Base-by-base conservation (phyloP, 805 yeast genomes). In the Candida ovalis region DNA sequence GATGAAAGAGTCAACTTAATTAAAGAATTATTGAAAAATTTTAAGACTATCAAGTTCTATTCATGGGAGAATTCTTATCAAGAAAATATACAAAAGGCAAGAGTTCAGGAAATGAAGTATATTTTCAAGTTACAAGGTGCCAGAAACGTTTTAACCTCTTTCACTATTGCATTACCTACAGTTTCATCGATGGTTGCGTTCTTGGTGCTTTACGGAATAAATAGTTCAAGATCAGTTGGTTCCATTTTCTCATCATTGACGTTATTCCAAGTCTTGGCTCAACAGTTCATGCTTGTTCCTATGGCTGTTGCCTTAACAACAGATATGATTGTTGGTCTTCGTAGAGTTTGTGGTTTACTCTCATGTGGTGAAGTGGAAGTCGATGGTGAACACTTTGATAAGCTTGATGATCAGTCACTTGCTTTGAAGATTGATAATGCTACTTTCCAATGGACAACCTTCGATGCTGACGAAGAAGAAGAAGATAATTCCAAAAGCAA, bases 21-120 rank as follows among this genome's bases (percentile, higher is more conserved):
- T 64, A 84, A 88, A 55, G 97, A 91, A 63, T 78, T 89, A 24
- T 72, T 91, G 54, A 83, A 79, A 61, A 82, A 86, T 53, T 79
- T 89, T 73, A 88, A 86, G 63, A 75, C 84, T 67, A 84, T 91
- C 65, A 91, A 91, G 69, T 84, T 79, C 60, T 91, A 90, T 63
- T 84, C 94, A 4, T 91, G 97, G 97, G 97, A 91, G 63, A 74
- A 73, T 37, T 87, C 96, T 1, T 91, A 88, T 61, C 73, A 75
- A 50, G 64, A 74, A 9, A 73, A 74, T 45, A 75, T 91, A 35
- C 58, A 75, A 22, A 72, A 69, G 3, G 73, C 78, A 13, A 80
- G 97, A 66, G 57, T 61, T 1, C 60, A 68, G n/a, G 97, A 90
- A 67, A 81, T 86, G 75, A 55, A 59, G 3, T 64, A 72, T 37